Percentiles rank a stretch among this genome's conserved stretches.
Conservation (phyloP, 1,139 yeast genomes). For the Ogataea hybrid region DNA sequence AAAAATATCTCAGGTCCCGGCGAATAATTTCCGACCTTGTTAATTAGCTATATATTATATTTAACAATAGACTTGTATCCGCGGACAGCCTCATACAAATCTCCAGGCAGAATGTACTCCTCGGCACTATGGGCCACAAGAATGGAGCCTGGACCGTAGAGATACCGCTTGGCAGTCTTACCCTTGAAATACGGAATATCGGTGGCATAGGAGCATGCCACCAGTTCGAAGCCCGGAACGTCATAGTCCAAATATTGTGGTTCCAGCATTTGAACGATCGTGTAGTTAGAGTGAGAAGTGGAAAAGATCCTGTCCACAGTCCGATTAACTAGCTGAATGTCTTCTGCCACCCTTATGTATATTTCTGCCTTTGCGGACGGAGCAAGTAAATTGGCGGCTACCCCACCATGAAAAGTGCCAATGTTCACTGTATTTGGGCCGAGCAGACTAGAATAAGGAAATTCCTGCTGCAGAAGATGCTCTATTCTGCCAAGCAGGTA, state of each 20-base stretch:
- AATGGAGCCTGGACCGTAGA: slow-evolving; percentile 67
- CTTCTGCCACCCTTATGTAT: slow-evolving; percentile 52
- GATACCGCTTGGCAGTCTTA: slow-evolving; percentile 38
- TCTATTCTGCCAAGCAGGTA: slow-evolving; percentile 48
- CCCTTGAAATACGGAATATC: slow-evolving; percentile 52
- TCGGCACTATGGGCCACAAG: slow-evolving; percentile 58
- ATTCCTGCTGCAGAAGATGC: slow-evolving; percentile 33
- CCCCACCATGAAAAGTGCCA: slow-evolving; percentile 55
- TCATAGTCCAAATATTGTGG: slow-evolving; percentile 52
- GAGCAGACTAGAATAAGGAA: slow-evolving; percentile 48
- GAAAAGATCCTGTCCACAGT: slow-evolving; percentile 32
- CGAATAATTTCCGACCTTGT: background rate
- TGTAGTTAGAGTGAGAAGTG: slow-evolving; percentile 14
- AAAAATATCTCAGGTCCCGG: background rate
- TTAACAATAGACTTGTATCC: slow-evolving; percentile 51
- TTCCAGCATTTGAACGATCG: slow-evolving; percentile 17
- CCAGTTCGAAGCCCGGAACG: slow-evolving; percentile 57
- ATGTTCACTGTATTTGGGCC: slow-evolving; percentile 62
- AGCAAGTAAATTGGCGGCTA: slow-evolving; percentile 62
- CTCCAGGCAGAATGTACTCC: slow-evolving; percentile 49
- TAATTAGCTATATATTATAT: slow-evolving; percentile 7
- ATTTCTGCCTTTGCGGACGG: slow-evolving; percentile 50
- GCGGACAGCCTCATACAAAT: slow-evolving; percentile 47
- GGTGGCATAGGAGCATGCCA: slow-evolving; percentile 52
- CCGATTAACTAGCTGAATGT: slow-evolving; percentile 36